Evolutionary conservation across 164 flowering plant species (phyloP).

Genomic region (Macadamia tetraphylla): DNA sequence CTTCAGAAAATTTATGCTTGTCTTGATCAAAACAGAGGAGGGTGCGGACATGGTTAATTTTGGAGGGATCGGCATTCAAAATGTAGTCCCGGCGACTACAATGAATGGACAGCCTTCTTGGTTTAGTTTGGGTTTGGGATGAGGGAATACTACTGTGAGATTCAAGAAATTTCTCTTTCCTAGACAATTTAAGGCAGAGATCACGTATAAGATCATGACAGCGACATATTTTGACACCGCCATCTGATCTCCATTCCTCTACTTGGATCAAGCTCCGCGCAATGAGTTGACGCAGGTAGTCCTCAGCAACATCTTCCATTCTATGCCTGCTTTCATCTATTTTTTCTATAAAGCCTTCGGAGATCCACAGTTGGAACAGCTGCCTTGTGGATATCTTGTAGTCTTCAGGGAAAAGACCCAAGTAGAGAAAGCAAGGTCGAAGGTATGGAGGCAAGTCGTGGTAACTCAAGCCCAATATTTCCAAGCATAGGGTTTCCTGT

Average conservation of each 20-base stretch:
- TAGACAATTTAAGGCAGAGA: slow-evolving; percentile 23
- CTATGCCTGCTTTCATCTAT: slow-evolving; percentile 15
- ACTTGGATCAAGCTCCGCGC: slow-evolving; percentile 37
- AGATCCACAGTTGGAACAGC: slow-evolving; percentile 46
- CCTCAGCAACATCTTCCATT: slow-evolving; percentile 44
- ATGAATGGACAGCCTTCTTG: slow-evolving; percentile 3
- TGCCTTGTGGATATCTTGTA: slow-evolving; percentile 27
- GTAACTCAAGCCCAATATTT: slow-evolving; percentile 35
- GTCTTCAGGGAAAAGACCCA: slow-evolving; percentile 34
- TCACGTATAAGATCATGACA: slow-evolving; percentile 48
- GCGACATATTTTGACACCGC: slow-evolving; percentile 27
- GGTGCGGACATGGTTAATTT: background rate
- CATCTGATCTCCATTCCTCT: slow-evolving; percentile 15
- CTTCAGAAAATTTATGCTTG: slow-evolving; percentile 10
- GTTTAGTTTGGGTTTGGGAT: slow-evolving; percentile 5
- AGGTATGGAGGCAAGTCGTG: slow-evolving; percentile 34
- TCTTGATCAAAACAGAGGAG: slow-evolving; percentile 19
- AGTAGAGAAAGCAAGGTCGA: slow-evolving; percentile 43
- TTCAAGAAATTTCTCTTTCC: slow-evolving; percentile 20
- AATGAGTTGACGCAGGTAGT: slow-evolving; percentile 39
- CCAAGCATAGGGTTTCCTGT: slow-evolving; percentile 23
- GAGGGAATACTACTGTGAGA: background rate
- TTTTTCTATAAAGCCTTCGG: slow-evolving; percentile 40
- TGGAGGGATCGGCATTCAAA: no score
- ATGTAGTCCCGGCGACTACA: slow-evolving; percentile 16